phyloP scores from a whole-genome alignment of 768 basidiomycete genomes.

The Boletus tylopilopsis region DNA sequence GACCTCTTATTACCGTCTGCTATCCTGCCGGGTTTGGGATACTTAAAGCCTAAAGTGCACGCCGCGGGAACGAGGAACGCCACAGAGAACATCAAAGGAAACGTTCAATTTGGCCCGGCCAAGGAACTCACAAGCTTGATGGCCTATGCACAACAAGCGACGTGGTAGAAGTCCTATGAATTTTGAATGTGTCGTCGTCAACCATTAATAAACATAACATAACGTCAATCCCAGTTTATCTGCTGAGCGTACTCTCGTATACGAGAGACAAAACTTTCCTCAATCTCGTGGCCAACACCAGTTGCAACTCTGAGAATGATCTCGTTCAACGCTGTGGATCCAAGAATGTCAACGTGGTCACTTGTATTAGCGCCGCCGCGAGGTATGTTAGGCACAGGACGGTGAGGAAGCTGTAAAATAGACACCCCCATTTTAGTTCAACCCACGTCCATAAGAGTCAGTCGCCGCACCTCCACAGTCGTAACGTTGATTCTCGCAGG shows the following conservation, averaged over 20 bases:
- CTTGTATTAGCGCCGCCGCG: constrained; percentile 91
- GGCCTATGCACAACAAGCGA: not conserved
- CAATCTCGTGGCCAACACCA: constrained; percentile 70
- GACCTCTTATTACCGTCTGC: not conserved
- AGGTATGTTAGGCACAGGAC: constrained; percentile 64
- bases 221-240: constrained; percentile 71
- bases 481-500: constrained; percentile 83
- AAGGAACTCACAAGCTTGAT: too few relatives aligned
- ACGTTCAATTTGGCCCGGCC: not conserved
- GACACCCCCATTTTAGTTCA: constrained; percentile 3
- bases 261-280: constrained; percentile 67
- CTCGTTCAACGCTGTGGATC: constrained; percentile 80
- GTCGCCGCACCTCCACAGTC: constrained; percentile 71
- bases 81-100: constrained; percentile 4
- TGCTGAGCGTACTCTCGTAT: constrained; percentile 72
- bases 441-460: not conserved
- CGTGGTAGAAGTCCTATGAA: not conserved
- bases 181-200: not conserved
- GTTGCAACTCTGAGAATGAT: constrained; percentile 89
- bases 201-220: constrained; percentile 3
- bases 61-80: not conserved
- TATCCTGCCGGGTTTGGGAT: not conserved
- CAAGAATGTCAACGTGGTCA: constrained; percentile 84
- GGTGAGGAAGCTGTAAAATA: constrained; percentile 65
- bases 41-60: not conserved